phyloP scores from a whole-genome alignment of 2,329 filamentous ascomycete species.

The Neocucurbitaria cava region DNA sequence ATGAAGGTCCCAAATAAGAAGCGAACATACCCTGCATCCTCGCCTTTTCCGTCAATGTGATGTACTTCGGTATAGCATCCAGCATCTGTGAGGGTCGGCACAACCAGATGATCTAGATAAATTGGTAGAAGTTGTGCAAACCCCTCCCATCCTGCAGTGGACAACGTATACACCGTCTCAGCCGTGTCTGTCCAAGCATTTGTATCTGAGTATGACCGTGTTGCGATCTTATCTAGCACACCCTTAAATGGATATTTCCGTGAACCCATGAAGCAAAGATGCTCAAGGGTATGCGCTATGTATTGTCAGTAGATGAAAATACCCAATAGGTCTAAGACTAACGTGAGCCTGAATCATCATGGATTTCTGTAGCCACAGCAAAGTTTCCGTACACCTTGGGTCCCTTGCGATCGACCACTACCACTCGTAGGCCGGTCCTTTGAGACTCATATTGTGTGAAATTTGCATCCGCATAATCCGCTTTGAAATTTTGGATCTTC shows the following conservation, averaged over 20 bases:
- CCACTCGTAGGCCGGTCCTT: constrained; percentile 90
- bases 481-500: constrained; percentile 82
- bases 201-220: constrained; percentile 88
- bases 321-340: constrained; percentile 11
- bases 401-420: constrained; percentile 89
- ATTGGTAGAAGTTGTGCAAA: constrained; percentile 93
- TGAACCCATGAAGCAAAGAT: constrained; percentile 72
- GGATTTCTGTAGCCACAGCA: constrained; percentile 93
- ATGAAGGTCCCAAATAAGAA: neutral
- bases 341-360: constrained; percentile 92
- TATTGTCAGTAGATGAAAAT: constrained; percentile 6
- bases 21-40: constrained; percentile 74
- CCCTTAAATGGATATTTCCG: constrained; percentile 95
- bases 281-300: constrained; percentile 59
- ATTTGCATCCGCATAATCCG: constrained; percentile 85
- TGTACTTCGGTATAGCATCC: constrained; percentile 95
- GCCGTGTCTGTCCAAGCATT: constrained; percentile 98
- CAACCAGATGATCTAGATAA: constrained; percentile 91
- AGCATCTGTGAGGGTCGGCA: constrained; percentile 90
- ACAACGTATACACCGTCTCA: constrained; percentile 93
- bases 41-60: constrained; percentile 89
- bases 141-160: constrained; percentile 95
- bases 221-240: constrained; percentile 91
- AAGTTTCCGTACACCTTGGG: constrained; percentile 94
- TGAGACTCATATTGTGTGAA: constrained; percentile 97